Evolutionary conservation across 1,284 basidiomycete species (phyloP).

Genomic region (Leccinum solheimii): DNA sequence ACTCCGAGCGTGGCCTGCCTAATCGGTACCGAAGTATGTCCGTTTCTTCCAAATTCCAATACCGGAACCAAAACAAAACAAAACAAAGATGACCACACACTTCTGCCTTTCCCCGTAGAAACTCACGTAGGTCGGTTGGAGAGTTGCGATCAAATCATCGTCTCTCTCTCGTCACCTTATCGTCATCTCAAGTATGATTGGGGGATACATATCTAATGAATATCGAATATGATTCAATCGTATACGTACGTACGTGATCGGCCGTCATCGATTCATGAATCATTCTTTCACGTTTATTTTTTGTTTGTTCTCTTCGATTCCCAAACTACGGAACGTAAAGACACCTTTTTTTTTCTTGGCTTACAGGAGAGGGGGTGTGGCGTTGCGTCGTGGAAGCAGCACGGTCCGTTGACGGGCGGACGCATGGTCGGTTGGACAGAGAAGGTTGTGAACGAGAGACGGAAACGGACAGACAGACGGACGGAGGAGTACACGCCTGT

Average conservation of each 20-base stretch:
- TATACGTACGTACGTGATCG: not conserved
- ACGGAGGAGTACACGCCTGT: not conserved
- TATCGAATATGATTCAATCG: not conserved
- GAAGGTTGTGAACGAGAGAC: not conserved
- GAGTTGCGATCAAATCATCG: not conserved
- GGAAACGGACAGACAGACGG: not conserved
- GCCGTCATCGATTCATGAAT: not conserved
- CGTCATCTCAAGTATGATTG: too few species aligned
- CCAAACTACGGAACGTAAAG: not conserved
- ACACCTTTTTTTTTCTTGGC: not conserved
- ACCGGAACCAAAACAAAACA: not conserved
- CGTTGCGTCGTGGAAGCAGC: conserved; percentile 14
- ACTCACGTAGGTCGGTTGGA: not conserved
- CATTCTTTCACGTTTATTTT: not conserved
- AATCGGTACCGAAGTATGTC: not conserved
- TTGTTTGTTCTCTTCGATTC: not conserved
- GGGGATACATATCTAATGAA: not conserved
- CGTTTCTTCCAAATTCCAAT: not conserved
- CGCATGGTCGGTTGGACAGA: not conserved
- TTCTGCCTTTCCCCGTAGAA: not conserved
- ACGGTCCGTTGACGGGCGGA: conserved; percentile 2
- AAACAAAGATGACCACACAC: not conserved
- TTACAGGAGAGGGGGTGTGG: conserved; percentile 7
- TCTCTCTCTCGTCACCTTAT: not conserved
- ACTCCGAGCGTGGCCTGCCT: not conserved